Base-by-base conservation (phyloP, 1,284 basidiomycete genomes). In the Peniophora sp. region DNA sequence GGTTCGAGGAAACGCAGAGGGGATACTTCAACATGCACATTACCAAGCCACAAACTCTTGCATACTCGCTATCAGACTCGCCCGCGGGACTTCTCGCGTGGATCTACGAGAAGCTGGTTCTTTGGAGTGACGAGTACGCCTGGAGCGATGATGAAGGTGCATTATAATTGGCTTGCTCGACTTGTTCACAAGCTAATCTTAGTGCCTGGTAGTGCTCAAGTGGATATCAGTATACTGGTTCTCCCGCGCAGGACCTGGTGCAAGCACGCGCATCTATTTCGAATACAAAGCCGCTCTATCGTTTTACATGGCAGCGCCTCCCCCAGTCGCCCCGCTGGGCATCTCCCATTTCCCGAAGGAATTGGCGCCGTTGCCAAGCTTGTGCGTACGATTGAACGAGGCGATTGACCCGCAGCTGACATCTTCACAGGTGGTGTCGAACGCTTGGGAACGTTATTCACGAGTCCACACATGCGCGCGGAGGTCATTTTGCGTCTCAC, bases 91-190 rank as follows among this genome's bases (percentile, higher is more conserved):
- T 83, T 12, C 67, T 83, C 2, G 77, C 73, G 1, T 83, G 79
- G 77, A 78, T 83, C 74, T 81, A 80, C 52, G 79, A 82, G 55
- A 82, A 83, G 53, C 63, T 82, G 0, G 65, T 72, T 2, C 56
- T 59, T 19, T 81, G 76, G 75, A 70, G 74, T 0, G 79, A 81
- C 54, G 53, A 58, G 1, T 81, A 78, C 55, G 62, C 63, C 1
- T 81, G 75, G 75, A 64, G 66, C 2, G 74, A 79, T 49, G 77
- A 80, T 32, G 77, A 79, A 66, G 64, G 75, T 62, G 44, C 38
- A 55, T 49, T 14, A 35, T 45, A 10, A 3, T 25, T 8, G 8
- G 9, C 39, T 41, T 22, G 16, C 20, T n/a, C 9, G 39, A 22
- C n/a, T 17, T 9, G 20, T n/a, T 17, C 20, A 6, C 16, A 22